Percentiles rank a stretch among this genome's conserved stretches.
These are phyloP conservation scores for Fusarium falciforme DNA, from an alignment of 2,329 filamentous ascomycete genomes.

Conservation along the genomic window DNA sequence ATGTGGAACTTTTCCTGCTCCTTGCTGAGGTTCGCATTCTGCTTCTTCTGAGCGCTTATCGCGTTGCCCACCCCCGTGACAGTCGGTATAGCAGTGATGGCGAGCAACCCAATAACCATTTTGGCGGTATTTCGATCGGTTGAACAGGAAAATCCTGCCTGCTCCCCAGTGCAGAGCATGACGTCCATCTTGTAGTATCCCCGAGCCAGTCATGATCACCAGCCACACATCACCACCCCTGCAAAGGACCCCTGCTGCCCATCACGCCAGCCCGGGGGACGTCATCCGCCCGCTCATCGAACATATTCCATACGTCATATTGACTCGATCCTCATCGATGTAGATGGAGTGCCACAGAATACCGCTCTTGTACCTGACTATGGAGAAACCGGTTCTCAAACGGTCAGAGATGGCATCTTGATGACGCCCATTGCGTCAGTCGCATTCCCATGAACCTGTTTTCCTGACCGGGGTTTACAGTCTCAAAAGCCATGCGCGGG, in stretches of 20 bases:
- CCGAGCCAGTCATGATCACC: conserved; percentile 22
- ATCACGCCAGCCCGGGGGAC: conserved; percentile 5
- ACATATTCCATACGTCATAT: conserved; percentile 33
- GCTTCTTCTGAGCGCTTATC: conserved; percentile 67
- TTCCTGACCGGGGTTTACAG: conserved; percentile 19
- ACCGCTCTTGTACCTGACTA: conserved; percentile 13
- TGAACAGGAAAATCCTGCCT: conserved; percentile 6
- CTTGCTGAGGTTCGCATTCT: conserved; percentile 62
- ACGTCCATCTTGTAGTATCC: conserved; percentile 36
- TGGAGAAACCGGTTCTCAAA: conserved; percentile 40
- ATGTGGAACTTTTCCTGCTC: conserved; percentile 67
- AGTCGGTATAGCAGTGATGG: conserved; percentile 64
- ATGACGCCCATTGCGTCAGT: conserved; percentile 47
- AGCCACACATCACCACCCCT: conserved; percentile 33
- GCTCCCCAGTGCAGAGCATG: conserved; percentile 16
- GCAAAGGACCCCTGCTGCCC: conserved; percentile 7
- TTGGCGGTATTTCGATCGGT: conserved; percentile 17
- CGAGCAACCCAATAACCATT: conserved; percentile 65
- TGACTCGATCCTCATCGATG: conserved; percentile 17
- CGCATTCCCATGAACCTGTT: conserved; percentile 32
- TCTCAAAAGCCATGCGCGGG: conserved; percentile 36
- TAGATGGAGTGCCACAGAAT: neutral
- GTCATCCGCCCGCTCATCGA: conserved; percentile 17
- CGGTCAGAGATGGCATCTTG: neutral
- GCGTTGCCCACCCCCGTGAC: conserved; percentile 67